Base-by-base conservation (phyloP, 805 yeast genomes). In the Dipodascus albidus region DNA sequence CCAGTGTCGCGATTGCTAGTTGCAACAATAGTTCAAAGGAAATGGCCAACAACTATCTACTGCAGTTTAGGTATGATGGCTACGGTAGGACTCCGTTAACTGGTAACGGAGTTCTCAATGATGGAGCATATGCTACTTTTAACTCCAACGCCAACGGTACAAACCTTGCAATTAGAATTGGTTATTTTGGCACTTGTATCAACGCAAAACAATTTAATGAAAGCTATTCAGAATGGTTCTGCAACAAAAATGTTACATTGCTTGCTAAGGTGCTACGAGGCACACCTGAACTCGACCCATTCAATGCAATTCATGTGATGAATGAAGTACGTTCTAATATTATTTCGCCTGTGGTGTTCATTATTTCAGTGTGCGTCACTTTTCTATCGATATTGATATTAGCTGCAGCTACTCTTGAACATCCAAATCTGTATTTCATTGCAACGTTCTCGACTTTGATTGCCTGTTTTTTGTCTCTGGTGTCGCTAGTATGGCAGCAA, bases 401-500 rank as follows among this genome's bases (percentile, higher is more conserved):
- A n/a, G 19, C 54, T n/a, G 23, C 54, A 24, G 49, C 55, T 2
- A 47, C 47, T 14, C 20, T 53, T 4, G 35, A 57, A 17, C 38
- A 47, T n/a, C 44, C 59, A 3, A 6, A 38, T 8, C 55, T 53
- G 14, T 59, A 53, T 51, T 51, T 57, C 20, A 23, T 59, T 24
- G 57, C 55, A 1, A 48, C 56, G 1, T 50, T 50, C 3, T 20
- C 52, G 24, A 41, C 52, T 23, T 35, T 53, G 3, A 21, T 51
- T 8, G 53, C 59, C 2, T 57, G 56, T 24, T 9, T 58, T 22
- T 48, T 60, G 17, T 35, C 53, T 31, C 50, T 60, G 21, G 42
- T 60, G 1, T 55, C 55, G n/a, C 52, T 59, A 59, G 54, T 55
- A 6, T 60, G 62, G 62, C 63, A 59, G 47, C 62, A 60, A 50